A percentile compares a stretch with the other conserved stretches of the same genome.
phyloP scores from a whole-genome alignment of 768 basidiomycete species.

The Phaffia australis region DNA sequence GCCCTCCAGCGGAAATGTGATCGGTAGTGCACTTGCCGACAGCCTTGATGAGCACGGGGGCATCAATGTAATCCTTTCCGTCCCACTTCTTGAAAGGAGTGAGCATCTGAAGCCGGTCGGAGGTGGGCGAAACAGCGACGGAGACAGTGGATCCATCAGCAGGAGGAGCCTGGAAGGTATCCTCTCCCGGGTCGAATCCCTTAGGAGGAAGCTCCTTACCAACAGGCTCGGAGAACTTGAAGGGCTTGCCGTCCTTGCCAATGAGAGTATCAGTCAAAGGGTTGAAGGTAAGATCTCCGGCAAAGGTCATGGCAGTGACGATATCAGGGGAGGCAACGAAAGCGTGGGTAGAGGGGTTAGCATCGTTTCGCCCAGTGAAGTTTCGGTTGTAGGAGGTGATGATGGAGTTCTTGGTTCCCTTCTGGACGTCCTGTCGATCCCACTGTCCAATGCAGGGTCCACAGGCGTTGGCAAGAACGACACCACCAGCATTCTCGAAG shows the following conservation, averaged over 20 bases:
- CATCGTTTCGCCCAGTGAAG: slow-evolving; percentile 99
- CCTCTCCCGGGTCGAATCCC: slow-evolving; percentile 91
- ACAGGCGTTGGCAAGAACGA: slow-evolving; percentile 95
- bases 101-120: slow-evolving; percentile 82
- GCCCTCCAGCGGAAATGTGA: slow-evolving; percentile 32
- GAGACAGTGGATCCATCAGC: slow-evolving; percentile 66
- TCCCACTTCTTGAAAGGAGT: slow-evolving; percentile 86
- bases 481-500: slow-evolving; percentile 77
- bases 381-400: slow-evolving; percentile 99
- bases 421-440: slow-evolving; percentile 93
- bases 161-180: slow-evolving; percentile 95
- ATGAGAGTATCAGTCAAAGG: slow-evolving; percentile 79
- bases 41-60: slow-evolving; percentile 95
- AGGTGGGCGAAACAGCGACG: slow-evolving; percentile 74
- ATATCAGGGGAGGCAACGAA: slow-evolving; percentile 45
- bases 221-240: slow-evolving; percentile 88
- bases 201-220: slow-evolving; percentile 88
- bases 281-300: slow-evolving; percentile 91
- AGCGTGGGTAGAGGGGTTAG: slow-evolving; percentile 90
- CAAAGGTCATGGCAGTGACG: slow-evolving; percentile 94
- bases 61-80: slow-evolving; percentile 76
- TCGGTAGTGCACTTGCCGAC: slow-evolving; percentile 81
- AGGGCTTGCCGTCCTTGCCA: slow-evolving; percentile 85
- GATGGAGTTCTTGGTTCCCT: slow-evolving; percentile 94
- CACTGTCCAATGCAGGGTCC: slow-evolving; percentile 99